phyloP scores from a whole-genome alignment of 345 rosid genomes.

The Dimocarpus longan region DNA sequence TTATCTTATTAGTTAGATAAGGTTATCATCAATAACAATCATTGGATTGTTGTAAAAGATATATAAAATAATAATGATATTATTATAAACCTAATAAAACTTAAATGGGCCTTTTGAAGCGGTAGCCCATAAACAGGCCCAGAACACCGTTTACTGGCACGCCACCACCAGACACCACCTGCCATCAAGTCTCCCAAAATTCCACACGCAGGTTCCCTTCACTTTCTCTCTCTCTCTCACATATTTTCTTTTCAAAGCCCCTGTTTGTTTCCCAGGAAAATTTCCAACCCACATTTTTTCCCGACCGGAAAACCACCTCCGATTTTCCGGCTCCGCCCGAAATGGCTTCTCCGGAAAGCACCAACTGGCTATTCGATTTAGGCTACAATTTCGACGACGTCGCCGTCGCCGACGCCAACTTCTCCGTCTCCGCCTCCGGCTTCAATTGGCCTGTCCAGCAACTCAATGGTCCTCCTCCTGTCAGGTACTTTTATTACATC shows the following conservation, averaged over 20 bases:
- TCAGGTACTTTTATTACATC: slow-evolving; percentile 42
- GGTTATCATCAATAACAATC: no score
- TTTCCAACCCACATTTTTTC: not conserved
- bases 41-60: no score
- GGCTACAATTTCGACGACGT: slow-evolving; percentile 68
- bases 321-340: slow-evolving; percentile 24
- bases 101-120: not conserved
- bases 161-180: slow-evolving; percentile 1
- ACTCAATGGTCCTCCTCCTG: slow-evolving; percentile 53
- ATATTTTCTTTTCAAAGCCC: not conserved
- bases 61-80: no score
- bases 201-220: slow-evolving; percentile 1
- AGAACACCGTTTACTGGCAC: not conserved
- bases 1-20: no score
- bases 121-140: not conserved
- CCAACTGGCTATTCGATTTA: slow-evolving; percentile 66
- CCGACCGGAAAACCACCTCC: not conserved
- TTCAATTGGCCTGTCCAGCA: slow-evolving; percentile 81
- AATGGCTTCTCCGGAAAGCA: slow-evolving; percentile 78
- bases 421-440: slow-evolving; percentile 54
- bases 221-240: not conserved
- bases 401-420: slow-evolving; percentile 55
- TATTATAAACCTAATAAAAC: not conserved
- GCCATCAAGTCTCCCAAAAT: slow-evolving; percentile 3
- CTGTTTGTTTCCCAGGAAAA: slow-evolving; percentile 18